phyloP scores from a whole-genome alignment of 768 basidiomycete species.

The Mycena belliarum region DNA sequence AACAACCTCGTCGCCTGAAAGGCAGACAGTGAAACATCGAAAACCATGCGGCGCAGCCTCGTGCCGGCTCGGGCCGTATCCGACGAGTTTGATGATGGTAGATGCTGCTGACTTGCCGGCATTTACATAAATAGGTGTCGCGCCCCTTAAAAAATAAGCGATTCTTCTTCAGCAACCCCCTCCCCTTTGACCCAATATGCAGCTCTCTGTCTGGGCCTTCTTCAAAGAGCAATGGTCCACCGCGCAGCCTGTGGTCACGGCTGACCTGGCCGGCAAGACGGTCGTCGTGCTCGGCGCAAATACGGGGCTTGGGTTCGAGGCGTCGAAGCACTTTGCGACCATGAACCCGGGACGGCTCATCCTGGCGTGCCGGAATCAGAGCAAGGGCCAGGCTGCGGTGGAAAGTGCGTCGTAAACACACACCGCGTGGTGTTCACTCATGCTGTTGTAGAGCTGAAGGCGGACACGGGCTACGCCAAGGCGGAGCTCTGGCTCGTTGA shows the following conservation, averaged over 20 bases:
- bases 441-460: background rate
- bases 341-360: background rate
- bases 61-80: too few species aligned
- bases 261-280: background rate
- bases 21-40: too few species aligned
- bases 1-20: too few species aligned
- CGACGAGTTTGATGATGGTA: too few species aligned
- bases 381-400: background rate
- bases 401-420: background rate
- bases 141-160: too few species aligned
- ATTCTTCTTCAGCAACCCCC: too few species aligned
- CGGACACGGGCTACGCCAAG: background rate
- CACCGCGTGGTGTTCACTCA: background rate
- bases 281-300: background rate
- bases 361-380: background rate
- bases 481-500: conserved; percentile 33
- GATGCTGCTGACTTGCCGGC: too few species aligned
- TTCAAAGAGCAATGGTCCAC: background rate
- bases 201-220: background rate
- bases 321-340: background rate
- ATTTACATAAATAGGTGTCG: too few species aligned
- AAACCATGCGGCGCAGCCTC: too few species aligned
- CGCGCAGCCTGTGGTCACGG: background rate
- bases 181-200: background rate
- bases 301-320: background rate